Conservation (phyloP, 2,329 filamentous ascomycete genomes). For the Xylaria sp. region DNA sequence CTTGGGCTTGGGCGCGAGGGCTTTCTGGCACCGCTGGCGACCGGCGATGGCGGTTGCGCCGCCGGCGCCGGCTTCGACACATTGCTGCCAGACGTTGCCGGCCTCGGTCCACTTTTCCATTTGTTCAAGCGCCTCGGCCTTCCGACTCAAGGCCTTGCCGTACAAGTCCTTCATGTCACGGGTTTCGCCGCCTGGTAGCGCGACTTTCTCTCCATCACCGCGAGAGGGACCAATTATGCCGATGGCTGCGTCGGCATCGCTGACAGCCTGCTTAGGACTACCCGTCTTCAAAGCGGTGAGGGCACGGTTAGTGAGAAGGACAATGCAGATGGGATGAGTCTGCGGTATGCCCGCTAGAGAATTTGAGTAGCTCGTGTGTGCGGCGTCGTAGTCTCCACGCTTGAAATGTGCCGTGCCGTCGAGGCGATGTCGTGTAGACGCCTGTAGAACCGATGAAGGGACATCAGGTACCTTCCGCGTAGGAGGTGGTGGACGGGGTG, state of each 20-base stretch:
- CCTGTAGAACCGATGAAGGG: constrained; percentile 69
- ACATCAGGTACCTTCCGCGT: constrained; percentile 64
- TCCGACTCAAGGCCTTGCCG: constrained; percentile 89
- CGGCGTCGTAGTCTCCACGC: constrained; percentile 86
- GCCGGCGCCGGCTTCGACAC: constrained; percentile 84
- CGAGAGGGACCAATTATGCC: constrained; percentile 76
- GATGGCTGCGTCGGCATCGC: constrained; percentile 81
- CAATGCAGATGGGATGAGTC: constrained; percentile 79
- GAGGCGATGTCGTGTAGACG: constrained; percentile 76
- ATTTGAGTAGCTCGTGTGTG: constrained; percentile 79
- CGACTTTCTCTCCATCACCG: constrained; percentile 80
- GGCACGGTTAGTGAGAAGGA: constrained; percentile 90
- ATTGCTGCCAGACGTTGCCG: constrained; percentile 75
- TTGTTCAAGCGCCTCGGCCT: constrained; percentile 93
- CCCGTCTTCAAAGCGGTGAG: constrained; percentile 90
- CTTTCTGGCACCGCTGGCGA: constrained; percentile 85
- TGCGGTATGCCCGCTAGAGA: constrained; percentile 76
- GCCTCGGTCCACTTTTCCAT: constrained; percentile 94
- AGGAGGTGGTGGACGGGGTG: constrained; percentile 50
- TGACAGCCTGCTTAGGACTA: constrained; percentile 83
- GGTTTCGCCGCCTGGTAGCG: constrained; percentile 63
- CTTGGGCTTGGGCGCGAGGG: constrained; percentile 70
- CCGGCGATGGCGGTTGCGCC: constrained; percentile 82
- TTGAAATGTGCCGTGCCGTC: constrained; percentile 90
- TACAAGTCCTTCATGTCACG: constrained; percentile 94